A percentile compares a stretch with the other conserved stretches of the same genome.
Evolutionary conservation across 192 early-diverging fungal species (phyloP).

Genomic region (Linderina pennispora): DNA sequence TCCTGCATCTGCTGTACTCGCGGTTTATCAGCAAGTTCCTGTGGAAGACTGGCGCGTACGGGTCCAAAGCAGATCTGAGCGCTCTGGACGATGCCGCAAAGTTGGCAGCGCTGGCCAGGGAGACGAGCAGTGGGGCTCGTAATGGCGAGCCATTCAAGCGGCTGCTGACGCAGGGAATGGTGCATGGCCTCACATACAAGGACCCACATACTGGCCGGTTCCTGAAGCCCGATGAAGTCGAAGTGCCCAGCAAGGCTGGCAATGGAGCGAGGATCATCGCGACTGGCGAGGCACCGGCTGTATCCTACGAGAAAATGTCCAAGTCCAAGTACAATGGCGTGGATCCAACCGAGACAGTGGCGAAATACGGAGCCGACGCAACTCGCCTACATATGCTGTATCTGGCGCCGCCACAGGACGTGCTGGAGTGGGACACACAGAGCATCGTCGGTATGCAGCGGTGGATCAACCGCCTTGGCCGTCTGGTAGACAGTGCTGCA

Average conservation of each 20-base stretch:
- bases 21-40: slow-evolving; percentile 87
- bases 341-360: slow-evolving; percentile 59
- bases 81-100: neutral
- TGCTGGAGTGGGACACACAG: slow-evolving; percentile 84
- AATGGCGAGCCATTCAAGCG: slow-evolving; percentile 81
- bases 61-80: neutral
- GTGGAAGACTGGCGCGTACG: slow-evolving; percentile 51
- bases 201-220: slow-evolving; percentile 68
- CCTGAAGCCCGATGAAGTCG: slow-evolving; percentile 67
- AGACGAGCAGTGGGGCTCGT: slow-evolving; percentile 29
- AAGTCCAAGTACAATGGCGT: slow-evolving; percentile 96
- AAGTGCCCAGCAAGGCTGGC: slow-evolving; percentile 11
- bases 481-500: slow-evolving; percentile 45
- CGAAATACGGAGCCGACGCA: slow-evolving; percentile 69
- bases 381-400: slow-evolving; percentile 81
- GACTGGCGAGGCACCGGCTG: slow-evolving; percentile 52
- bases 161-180: slow-evolving; percentile 93
- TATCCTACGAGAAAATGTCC: slow-evolving; percentile 92
- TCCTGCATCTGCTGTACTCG: slow-evolving; percentile 89
- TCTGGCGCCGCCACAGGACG: slow-evolving; percentile 83
- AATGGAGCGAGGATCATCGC: slow-evolving; percentile 54
- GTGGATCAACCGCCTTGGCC: slow-evolving; percentile 62
- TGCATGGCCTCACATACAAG: slow-evolving; percentile 79
- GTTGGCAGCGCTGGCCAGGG: slow-evolving; percentile 18
- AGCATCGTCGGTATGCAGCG: slow-evolving; percentile 92